phyloP scores from a whole-genome alignment of 768 basidiomycete genomes.

The Phaeolepiota aurea region DNA sequence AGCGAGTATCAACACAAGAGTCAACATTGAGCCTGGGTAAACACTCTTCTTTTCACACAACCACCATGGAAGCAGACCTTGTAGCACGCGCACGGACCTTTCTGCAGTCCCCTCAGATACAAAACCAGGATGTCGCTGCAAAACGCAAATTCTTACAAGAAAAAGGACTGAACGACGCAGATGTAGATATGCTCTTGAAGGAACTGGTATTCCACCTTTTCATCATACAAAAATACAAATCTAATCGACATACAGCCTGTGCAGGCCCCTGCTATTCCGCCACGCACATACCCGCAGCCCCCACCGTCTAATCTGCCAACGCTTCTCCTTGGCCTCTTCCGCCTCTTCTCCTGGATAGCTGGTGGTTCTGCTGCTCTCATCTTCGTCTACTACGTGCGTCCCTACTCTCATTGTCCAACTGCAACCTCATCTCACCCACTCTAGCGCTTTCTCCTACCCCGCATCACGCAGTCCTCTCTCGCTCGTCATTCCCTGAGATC shows the following conservation, averaged over 20 bases:
- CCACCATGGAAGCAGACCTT: constrained; percentile 30
- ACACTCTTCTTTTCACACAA: neutral
- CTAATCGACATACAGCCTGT: constrained; percentile 15
- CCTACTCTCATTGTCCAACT: neutral
- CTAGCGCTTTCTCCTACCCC: constrained; percentile 65
- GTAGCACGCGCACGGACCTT: constrained; percentile 54
- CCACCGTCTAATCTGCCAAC: constrained; percentile 64
- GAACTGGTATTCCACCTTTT: constrained; percentile 39
- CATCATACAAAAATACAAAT: neutral
- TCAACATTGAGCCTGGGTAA: too few species aligned
- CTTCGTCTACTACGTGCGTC: constrained; percentile 59
- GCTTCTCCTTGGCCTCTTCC: constrained; percentile 51
- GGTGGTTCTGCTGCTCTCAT: constrained; percentile 53
- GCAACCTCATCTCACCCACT: neutral
- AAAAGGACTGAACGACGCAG: constrained; percentile 57
- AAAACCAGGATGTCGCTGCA: constrained; percentile 41
- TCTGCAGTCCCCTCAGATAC: constrained; percentile 57
- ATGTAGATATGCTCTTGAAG: constrained; percentile 51
- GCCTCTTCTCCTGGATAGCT: constrained; percentile 59
- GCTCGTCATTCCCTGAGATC: constrained; percentile 54
- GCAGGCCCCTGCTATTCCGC: constrained; percentile 48
- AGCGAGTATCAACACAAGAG: too few species aligned
- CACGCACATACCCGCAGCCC: constrained; percentile 63
- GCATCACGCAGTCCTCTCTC: constrained; percentile 45
- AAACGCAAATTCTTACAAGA: constrained; percentile 62